Evolutionary conservation across 1,284 basidiomycete genomes (phyloP), one percentile per base, ranked within the genome.

Genomic region (Leucoagaricus sp.): DNA sequence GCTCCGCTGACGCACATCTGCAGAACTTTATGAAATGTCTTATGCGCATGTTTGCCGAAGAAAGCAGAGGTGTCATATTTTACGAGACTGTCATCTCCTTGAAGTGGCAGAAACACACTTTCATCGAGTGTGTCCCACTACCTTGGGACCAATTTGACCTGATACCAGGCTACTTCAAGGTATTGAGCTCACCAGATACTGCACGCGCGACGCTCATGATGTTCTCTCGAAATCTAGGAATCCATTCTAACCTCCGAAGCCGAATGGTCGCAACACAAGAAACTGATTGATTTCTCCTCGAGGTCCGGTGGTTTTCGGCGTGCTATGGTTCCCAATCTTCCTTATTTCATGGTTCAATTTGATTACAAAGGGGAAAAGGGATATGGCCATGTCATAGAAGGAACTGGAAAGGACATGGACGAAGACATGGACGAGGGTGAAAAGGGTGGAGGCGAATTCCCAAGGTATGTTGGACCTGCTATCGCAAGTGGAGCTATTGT

Each of bases 1-100:
- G 31, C 42, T 53, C 10, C 47, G 19, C 26, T 62, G 25, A 40
- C 44, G 15, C 45, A 48, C 62, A 23, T 8, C 2, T 28, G 19
- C 41, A 97, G 94, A 99, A 99, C 70, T 99, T 98, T 68, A 98
- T 98, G 94, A 99, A 99, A 75, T 96, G 93, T 64, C 77, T 99
- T 15, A 96, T 98, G 86, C 86, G 86, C 57, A 94, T 97, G 91
- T 95, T 88, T 63, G 88, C 93, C 0, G 88, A 93, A 62, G 85
- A 93, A 59, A 90, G 94, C 70, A 87, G 93, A 66, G 94, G 93
- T 0, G 91, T 96, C 23, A 74, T 98, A 17, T 98, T 99, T 75
- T 97, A 89, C 69, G 96, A 98, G 73, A 98, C 96, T 1, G 87
- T 98, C 28, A 76, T 94, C 41, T 88, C 79, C 15, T 79, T 98